These are phyloP conservation scores for Aureobasidium musti DNA, from an alignment of 2,329 filamentous ascomycete species.

Conservation along the genomic window DNA sequence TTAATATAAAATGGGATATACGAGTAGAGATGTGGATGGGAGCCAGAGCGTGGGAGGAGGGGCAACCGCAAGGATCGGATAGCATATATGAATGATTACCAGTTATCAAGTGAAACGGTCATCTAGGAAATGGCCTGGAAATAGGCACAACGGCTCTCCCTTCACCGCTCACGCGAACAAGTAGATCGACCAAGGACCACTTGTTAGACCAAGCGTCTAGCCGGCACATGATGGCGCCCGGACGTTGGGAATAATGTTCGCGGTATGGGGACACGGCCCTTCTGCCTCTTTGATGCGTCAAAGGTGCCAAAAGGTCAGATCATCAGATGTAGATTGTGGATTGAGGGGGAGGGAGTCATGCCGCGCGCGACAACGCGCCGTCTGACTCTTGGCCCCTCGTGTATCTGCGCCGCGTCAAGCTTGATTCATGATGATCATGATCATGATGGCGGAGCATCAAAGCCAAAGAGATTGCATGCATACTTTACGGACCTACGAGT, in stretches of 20 bases:
- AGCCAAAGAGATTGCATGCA: conserved; percentile 24
- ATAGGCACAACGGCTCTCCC: conserved; percentile 27
- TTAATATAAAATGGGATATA: conserved; percentile 26
- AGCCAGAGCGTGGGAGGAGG: conserved; percentile 28
- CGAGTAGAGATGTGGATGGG: conserved; percentile 1
- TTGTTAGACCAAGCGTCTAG: conserved; percentile 28
- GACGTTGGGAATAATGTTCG: conserved; percentile 27
- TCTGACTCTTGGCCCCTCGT: conserved; percentile 25
- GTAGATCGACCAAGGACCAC: conserved; percentile 22
- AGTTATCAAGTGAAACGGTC: conserved; percentile 26
- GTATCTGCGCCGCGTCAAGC: conserved; percentile 14
- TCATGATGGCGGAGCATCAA: background rate
- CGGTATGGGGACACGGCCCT: conserved; percentile 24
- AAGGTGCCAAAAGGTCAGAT: conserved; percentile 10
- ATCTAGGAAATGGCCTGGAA: conserved; percentile 26
- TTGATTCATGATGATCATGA: conserved; percentile 10
- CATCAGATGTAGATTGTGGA: conserved; percentile 16
- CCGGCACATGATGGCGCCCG: conserved; percentile 29
- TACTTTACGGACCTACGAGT: background rate
- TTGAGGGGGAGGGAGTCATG: conserved; percentile 18
- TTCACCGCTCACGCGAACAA: conserved; percentile 26
- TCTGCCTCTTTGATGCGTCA: conserved; percentile 13
- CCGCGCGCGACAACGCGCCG: conserved; percentile 20
- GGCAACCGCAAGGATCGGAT: conserved; percentile 18
- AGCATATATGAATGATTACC: conserved; percentile 24